These are phyloP conservation scores for Lepraria neglecta DNA, from an alignment of 495 filamentous ascomycete species.

Conservation along the genomic window DNA sequence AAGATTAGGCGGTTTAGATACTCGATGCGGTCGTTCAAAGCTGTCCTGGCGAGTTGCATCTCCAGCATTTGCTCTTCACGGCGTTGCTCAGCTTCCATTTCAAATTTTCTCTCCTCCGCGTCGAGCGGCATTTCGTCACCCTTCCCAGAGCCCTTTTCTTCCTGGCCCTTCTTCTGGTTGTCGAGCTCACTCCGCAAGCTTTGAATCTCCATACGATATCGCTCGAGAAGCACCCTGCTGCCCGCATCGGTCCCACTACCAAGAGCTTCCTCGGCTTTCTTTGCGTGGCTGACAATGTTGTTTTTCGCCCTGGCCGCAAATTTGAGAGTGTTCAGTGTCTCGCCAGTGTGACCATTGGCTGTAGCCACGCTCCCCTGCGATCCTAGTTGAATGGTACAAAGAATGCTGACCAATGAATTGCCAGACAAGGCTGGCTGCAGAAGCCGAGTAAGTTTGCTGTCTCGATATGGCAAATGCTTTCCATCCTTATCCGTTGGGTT, in stretches of 20 bases:
- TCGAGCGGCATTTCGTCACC: constrained; percentile 49
- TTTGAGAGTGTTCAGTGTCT: constrained; percentile 93
- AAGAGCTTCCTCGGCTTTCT: constrained; percentile 85
- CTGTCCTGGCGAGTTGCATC: constrained; percentile 93
- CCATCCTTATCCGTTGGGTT: constrained; percentile 69
- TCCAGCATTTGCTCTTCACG: constrained; percentile 97
- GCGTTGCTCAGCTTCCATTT: constrained; percentile 73
- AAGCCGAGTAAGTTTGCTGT: constrained; percentile 91
- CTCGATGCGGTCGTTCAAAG: constrained; percentile 93
- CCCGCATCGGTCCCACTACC: constrained; percentile 52
- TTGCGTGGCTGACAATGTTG: constrained; percentile 94
- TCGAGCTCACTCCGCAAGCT: constrained; percentile 79
- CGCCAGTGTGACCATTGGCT: constrained; percentile 62
- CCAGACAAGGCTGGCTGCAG: constrained; percentile 90
- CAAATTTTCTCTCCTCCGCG: constrained; percentile 62
- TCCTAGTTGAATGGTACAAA: constrained; percentile 87
- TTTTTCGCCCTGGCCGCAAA: constrained; percentile 96
- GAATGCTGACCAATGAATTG: constrained; percentile 89
- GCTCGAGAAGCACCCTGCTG: constrained; percentile 79
- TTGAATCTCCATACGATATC: constrained; percentile 90
- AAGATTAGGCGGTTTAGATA: constrained; percentile 94
- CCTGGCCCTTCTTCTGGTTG: constrained; percentile 60
- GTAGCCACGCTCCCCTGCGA: constrained; percentile 56
- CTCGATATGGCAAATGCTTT: constrained; percentile 90
- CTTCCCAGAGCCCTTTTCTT: constrained; percentile 43